Evolutionary conservation across 1,284 basidiomycete species (phyloP).

Genomic region (Blastosporella zonata): DNA sequence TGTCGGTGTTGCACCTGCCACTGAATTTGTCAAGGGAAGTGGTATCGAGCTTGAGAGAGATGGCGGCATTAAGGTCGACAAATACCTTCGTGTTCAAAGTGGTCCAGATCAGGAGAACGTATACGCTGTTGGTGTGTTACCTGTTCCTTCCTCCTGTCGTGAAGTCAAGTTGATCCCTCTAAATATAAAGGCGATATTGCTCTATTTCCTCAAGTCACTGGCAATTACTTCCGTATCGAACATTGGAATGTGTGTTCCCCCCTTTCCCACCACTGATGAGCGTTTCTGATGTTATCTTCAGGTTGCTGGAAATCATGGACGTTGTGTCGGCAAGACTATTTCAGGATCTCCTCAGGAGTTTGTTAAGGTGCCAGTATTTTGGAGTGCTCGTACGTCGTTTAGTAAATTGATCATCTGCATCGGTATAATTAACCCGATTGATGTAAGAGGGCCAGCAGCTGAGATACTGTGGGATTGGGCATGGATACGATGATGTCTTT

Average conservation of each 20-base stretch:
- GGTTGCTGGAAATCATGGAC: conserved; percentile 85
- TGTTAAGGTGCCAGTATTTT: conserved; percentile 85
- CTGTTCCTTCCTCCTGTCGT: background rate
- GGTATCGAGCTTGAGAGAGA: conserved; percentile 73
- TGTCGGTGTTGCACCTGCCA: conserved; percentile 86
- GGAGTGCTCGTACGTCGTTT: conserved; percentile 70
- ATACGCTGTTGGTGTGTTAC: conserved; percentile 75
- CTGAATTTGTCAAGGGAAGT: conserved; percentile 75
- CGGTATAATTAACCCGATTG: conserved; percentile 1
- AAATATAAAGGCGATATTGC: conserved; percentile 72
- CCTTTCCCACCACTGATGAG: background rate
- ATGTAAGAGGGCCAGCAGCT: conserved; percentile 47
- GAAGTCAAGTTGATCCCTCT: background rate
- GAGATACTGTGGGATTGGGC: conserved; percentile 77
- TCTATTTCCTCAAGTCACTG: conserved; percentile 66
- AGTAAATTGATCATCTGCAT: background rate
- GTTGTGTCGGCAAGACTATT: conserved; percentile 79
- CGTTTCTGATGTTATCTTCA: conserved; percentile 24
- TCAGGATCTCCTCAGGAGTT: conserved; percentile 63
- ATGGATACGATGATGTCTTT: conserved; percentile 69
- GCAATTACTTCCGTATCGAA: conserved; percentile 67
- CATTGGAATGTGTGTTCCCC: conserved; percentile 79
- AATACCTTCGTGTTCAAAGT: conserved; percentile 64
- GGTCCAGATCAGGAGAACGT: conserved; percentile 54
- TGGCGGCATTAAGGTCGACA: conserved; percentile 81